Evolutionary conservation across 768 basidiomycete genomes (phyloP).

Genomic region (Phylloporus arenicola): DNA sequence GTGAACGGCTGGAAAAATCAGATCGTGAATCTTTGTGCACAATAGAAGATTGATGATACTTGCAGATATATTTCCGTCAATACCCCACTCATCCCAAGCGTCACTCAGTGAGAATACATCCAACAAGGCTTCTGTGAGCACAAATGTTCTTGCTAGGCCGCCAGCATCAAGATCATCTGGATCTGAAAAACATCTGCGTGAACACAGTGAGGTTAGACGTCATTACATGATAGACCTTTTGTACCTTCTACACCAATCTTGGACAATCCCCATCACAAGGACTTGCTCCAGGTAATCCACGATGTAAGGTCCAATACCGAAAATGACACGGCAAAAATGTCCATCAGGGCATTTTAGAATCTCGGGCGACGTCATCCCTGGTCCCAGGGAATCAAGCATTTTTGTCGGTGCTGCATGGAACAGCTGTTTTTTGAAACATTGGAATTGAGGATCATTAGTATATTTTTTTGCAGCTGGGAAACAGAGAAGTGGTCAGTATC

Average conservation of each 20-base stretch:
- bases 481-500: background rate
- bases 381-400: background rate
- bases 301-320: conserved; percentile 34
- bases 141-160: too few relatives aligned
- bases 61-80: background rate
- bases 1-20: background rate
- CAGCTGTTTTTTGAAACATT: conserved; percentile 27
- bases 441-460: conserved; percentile 10
- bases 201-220: too few relatives aligned
- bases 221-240: too few relatives aligned
- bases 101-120: too few relatives aligned
- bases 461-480: conserved; percentile 2
- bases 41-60: too few relatives aligned
- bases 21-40: too few relatives aligned
- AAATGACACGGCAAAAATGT: conserved; percentile 7
- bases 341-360: conserved; percentile 8
- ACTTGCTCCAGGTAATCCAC: conserved; percentile 39
- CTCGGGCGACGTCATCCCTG: conserved; percentile 24
- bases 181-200: too few relatives aligned
- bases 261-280: conserved; percentile 28
- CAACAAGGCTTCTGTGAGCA: too few relatives aligned
- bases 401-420: conserved; percentile 30
- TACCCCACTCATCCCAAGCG: background rate
- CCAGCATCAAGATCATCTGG: too few relatives aligned
- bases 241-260: conserved; percentile 30